Base-by-base conservation (phyloP, 2,329 filamentous ascomycete species). In the Pleoardoris graminearum region DNA sequence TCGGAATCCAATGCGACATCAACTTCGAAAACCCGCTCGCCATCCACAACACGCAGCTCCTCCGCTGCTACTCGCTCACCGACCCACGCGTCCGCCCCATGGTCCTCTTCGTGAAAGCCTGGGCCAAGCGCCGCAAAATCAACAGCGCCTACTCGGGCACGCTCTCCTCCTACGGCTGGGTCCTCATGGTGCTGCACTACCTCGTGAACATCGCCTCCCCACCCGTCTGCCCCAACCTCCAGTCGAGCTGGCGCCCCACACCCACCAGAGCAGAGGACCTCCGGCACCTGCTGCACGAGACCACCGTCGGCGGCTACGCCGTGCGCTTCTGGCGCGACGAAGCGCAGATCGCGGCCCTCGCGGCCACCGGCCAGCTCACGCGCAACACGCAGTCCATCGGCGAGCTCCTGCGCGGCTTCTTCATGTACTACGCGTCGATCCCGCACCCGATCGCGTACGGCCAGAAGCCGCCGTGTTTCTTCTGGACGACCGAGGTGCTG, bases 111-210 rank as follows among this genome's bases (percentile, higher is more conserved):
- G 79, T 97, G 68, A 97, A 97, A 73, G 83, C 90, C 57, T 97
- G 92, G 91, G 90, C 91, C 22, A 95, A 94, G 71, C 80, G 81
- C 23, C 85, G 92, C 41, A 88, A 86, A 57, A 92, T 96, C 75
- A 96, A 96, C 73, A 90, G 87, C 36, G 86, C 90, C 1, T 95
- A 95, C 68, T 86, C 87, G 32, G 91, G 92, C 36, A 95, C 91
- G 0, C 77, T 97, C 16, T 92, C 89, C 47, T 93, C 89, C 60
- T 96, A 96, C 65, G 91, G 92, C 44, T 97, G 93, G 72, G 90
- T 94, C 4, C 77, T 96, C 33, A 96, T 97, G 91, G 86, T 95
- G 4, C 77, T 96, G 14, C 92, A 97, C 73, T 96, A 93, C 67
- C 82, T 96, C 23, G 85, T 94, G 66, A 96, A 96, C 62, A 73